Conservation (phyloP, 805 yeast species). For the Kregervanrija fluxuum region DNA sequence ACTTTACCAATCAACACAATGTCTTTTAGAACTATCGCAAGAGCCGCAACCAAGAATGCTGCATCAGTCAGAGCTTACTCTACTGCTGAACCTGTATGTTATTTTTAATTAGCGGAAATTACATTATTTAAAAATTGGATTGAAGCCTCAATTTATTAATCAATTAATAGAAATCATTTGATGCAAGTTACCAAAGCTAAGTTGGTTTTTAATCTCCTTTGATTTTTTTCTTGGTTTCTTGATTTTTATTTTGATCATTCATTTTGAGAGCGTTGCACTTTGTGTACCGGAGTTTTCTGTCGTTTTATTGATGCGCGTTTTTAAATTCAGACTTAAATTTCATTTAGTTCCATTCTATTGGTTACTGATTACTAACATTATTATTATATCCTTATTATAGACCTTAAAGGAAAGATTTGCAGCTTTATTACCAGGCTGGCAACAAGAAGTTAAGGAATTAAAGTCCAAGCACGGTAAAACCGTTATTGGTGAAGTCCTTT, state of each 20-base stretch:
- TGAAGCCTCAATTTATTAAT: background rate
- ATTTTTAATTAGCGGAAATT: background rate
- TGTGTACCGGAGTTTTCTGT: no score
- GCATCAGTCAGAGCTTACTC: slow-evolving; percentile 28
- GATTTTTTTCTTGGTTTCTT: no score
- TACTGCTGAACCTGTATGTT: slow-evolving; percentile 31
- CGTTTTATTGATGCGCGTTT: no score
- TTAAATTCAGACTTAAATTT: background rate
- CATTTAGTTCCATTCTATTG: background rate
- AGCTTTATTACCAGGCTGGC: slow-evolving; percentile 84
- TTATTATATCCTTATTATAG: slow-evolving; percentile 23
- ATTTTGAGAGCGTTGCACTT: no score
- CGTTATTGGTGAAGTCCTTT: slow-evolving; percentile 64
- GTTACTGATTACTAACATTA: background rate
- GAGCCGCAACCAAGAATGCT: slow-evolving; percentile 21
- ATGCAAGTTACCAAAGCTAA: background rate
- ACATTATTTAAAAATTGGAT: background rate
- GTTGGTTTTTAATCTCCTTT: no score
- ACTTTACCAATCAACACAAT: slow-evolving; percentile 2
- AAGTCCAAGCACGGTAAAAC: slow-evolving; percentile 87
- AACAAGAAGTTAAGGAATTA: slow-evolving; percentile 83
- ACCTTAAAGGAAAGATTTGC: slow-evolving; percentile 93
- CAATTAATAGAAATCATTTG: background rate
- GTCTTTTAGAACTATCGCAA: slow-evolving; percentile 26
- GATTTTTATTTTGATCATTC: no score